Base-by-base conservation (phyloP, 495 filamentous ascomycete genomes). In the Thermothielavioides terrestris region DNA sequence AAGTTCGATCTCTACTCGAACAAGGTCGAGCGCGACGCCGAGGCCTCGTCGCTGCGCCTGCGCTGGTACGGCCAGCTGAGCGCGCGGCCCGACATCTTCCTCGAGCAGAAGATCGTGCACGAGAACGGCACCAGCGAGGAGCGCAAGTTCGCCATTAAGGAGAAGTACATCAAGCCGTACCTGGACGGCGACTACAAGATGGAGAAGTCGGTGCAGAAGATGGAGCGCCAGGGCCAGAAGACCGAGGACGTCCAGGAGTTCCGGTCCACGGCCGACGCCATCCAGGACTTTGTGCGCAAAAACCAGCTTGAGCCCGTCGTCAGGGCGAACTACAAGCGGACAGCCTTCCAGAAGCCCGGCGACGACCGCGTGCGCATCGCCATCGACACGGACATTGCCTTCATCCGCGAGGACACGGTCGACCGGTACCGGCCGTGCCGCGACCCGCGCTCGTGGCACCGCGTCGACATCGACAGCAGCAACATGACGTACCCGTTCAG, bases 311-410 rank as follows among this genome's bases (percentile, higher is more conserved):
- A 90, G 64, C 92, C 92, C 6, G 78, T 94, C 49, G 68, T 97
- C 31, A 81, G 92, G 18, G 94, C 92, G 42, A 94, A 92, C 66
- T 97, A 97, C 63, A 88, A 82, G 11, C 85, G 94, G 34, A 94
- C 89, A 0, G 92, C 92, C 4, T 98, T 96, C 74, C 91, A 98
- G 62, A 94, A 96, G 38, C 92, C 92, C 12, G 84, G 87, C 5
- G 89, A 97, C 64, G 82, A 92, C 63, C 83, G 89, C 25, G 84
- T 98, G 27, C 79, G 94, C 31, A 86, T 96, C 51, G 89, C 87
- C 1, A 84, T 98, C 46, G 92, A 98, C 62, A 97, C 90, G 0
- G 80, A 94, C 54, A 76, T 97, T 17, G 89, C 87, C 26, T 78
- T 97, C 53, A 95, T 97, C 62, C 81, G 92, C 32, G 92, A 98